These are phyloP conservation scores for Fusarium bactridioides DNA, from an alignment of 2,329 filamentous ascomycete species.

Conservation along the genomic window DNA sequence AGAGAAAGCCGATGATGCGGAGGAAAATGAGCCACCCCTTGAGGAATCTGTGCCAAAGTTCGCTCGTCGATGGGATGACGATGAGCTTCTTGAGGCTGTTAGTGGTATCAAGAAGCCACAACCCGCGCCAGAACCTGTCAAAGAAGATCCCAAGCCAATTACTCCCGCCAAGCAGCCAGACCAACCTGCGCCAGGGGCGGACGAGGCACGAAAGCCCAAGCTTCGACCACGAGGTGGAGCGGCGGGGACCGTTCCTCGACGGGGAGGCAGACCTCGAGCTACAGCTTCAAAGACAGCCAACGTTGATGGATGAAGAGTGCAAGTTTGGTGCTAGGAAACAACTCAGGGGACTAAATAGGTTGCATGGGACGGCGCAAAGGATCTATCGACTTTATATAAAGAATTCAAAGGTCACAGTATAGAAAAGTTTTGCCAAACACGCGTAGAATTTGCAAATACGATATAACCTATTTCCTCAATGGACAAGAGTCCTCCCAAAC, in stretches of 20 bases:
- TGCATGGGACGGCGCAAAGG: conserved; percentile 38
- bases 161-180: conserved; percentile 25
- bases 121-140: conserved; percentile 41
- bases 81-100: conserved; percentile 55
- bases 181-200: conserved; percentile 25
- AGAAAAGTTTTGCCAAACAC: conserved; percentile 22
- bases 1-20: conserved; percentile 28
- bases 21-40: conserved; percentile 36
- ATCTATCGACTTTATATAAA: conserved; percentile 4
- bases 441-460: conserved; percentile 34
- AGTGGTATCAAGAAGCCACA: conserved; percentile 54
- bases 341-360: not conserved
- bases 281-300: conserved; percentile 32
- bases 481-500: conserved; percentile 28
- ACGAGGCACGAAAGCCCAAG: conserved; percentile 43
- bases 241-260: conserved; percentile 34
- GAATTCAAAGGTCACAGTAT: not conserved
- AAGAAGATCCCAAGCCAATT: conserved; percentile 41
- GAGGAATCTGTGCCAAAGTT: conserved; percentile 51
- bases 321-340: not conserved
- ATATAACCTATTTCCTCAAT: conserved; percentile 28
- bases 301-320: not conserved
- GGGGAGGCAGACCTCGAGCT: conserved; percentile 41
- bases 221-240: conserved; percentile 39
- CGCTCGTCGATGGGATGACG: conserved; percentile 53